These are phyloP conservation scores for Daphne laureola DNA, from an alignment of 441 rosid genomes.

Conservation along the genomic window DNA sequence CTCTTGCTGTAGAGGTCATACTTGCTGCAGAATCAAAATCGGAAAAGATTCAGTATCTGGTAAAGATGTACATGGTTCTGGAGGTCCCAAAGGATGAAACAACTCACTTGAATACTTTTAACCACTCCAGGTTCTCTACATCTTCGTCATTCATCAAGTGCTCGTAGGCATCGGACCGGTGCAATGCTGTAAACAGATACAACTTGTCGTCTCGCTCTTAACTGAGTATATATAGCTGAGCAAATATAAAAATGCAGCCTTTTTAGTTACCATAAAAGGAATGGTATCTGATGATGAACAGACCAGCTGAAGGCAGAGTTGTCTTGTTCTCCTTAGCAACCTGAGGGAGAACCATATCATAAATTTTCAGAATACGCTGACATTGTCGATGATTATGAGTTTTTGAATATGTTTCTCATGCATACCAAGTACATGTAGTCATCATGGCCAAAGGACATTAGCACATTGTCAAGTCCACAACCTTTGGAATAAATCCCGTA, in stretches of 20 bases:
- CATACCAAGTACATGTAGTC: conserved; percentile 87
- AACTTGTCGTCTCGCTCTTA: background rate
- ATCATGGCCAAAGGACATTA: conserved; percentile 93
- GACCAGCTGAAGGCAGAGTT: conserved; percentile 68
- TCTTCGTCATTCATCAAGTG: conserved; percentile 89
- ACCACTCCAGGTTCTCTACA: conserved; percentile 68
- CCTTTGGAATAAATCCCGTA: conserved; percentile 58
- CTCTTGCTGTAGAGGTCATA: conserved; percentile 92
- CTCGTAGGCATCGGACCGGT: conserved; percentile 52
- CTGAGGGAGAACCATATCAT: conserved; percentile 17
- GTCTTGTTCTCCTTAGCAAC: conserved; percentile 67
- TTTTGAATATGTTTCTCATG: too few species aligned
- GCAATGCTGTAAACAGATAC: conserved; percentile 44
- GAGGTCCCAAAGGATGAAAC: background rate
- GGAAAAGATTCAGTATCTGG: background rate
- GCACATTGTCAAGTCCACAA: conserved; percentile 65
- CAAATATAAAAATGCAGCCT: background rate
- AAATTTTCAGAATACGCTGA: too few species aligned
- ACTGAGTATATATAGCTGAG: background rate
- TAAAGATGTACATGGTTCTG: background rate
- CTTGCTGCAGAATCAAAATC: conserved; percentile 38
- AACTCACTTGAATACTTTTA: conserved; percentile 66
- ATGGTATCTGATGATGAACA: conserved; percentile 77
- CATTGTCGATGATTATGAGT: too few species aligned
- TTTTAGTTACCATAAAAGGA: conserved; percentile 57